Conservation (phyloP, 116 monocot species). For the Iris pallida region DNA sequence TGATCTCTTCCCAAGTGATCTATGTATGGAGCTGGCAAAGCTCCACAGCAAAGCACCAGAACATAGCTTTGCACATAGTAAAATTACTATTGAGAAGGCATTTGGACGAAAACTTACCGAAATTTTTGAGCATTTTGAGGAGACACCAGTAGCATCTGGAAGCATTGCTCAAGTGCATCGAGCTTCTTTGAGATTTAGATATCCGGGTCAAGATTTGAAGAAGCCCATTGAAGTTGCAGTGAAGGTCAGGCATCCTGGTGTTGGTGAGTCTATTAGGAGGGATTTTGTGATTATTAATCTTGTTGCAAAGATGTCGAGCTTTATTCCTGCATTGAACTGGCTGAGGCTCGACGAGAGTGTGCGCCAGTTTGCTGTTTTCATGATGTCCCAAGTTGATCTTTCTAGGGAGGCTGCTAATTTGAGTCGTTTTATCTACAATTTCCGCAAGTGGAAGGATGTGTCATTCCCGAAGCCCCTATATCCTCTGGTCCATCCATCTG, state of each 20-base stretch:
- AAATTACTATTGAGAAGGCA: constrained; percentile 68
- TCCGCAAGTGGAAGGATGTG: constrained; percentile 74
- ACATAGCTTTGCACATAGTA: constrained; percentile 67
- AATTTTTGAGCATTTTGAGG: constrained; percentile 87
- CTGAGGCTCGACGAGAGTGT: constrained; percentile 89
- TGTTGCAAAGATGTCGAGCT: constrained; percentile 51
- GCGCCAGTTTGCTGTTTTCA: constrained; percentile 77
- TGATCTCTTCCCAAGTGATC: constrained; percentile 78
- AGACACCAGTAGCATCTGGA: constrained; percentile 81
- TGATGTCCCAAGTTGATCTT: constrained; percentile 96
- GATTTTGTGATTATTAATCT: constrained; percentile 82
- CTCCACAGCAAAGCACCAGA: constrained; percentile 80
- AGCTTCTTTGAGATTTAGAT: constrained; percentile 55
- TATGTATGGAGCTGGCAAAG: constrained; percentile 69
- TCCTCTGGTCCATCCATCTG: constrained; percentile 89
- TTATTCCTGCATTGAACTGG: constrained; percentile 74
- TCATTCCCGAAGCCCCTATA: constrained; percentile 89
- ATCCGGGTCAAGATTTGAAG: constrained; percentile 31
- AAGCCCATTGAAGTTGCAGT: constrained; percentile 70
- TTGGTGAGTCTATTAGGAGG: constrained; percentile 64
- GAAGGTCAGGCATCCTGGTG: constrained; percentile 91
- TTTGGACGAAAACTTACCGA: constrained; percentile 70
- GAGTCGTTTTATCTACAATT: constrained; percentile 86
- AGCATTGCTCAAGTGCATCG: constrained; percentile 88
- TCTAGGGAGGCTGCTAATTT: constrained; percentile 83